phyloP scores from a whole-genome alignment of 73 alveolate genomes.

The Paramecium octaurelia region DNA sequence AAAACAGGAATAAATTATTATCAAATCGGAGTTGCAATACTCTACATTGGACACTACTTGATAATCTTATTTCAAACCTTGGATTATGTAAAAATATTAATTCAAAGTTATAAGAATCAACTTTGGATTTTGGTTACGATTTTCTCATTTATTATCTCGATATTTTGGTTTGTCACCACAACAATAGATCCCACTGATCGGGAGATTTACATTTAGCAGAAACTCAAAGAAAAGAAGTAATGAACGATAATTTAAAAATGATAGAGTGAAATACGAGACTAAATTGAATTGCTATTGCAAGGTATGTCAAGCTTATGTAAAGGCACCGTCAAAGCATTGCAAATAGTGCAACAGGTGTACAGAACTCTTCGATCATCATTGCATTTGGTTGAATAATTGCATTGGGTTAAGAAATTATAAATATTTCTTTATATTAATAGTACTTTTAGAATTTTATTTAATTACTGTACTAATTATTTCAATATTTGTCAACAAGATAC shows the following conservation, averaged over 20 bases:
- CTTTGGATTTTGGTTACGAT: neutral
- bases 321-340: neutral
- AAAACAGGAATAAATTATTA: constrained; percentile 21
- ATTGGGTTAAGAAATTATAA: neutral
- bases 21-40: neutral
- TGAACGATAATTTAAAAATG: neutral
- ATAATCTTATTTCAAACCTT: neutral
- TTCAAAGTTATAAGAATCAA: neutral
- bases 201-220: neutral
- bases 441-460: neutral
- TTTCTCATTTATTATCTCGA: neutral
- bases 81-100: neutral
- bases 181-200: constrained; percentile 9
- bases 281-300: constrained; percentile 3
- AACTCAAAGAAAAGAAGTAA: neutral
- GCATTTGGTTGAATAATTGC: constrained; percentile 24
- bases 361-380: constrained; percentile 33
- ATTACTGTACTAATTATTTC: neutral
- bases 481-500: neutral
- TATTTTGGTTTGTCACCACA: constrained; percentile 6
- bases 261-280: neutral
- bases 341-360: constrained; percentile 36
- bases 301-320: constrained; percentile 3
- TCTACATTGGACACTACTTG: neutral
- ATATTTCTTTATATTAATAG: neutral